Evolutionary conservation across 768 basidiomycete species (phyloP).

Genomic region (Solioccasus polychromus): DNA sequence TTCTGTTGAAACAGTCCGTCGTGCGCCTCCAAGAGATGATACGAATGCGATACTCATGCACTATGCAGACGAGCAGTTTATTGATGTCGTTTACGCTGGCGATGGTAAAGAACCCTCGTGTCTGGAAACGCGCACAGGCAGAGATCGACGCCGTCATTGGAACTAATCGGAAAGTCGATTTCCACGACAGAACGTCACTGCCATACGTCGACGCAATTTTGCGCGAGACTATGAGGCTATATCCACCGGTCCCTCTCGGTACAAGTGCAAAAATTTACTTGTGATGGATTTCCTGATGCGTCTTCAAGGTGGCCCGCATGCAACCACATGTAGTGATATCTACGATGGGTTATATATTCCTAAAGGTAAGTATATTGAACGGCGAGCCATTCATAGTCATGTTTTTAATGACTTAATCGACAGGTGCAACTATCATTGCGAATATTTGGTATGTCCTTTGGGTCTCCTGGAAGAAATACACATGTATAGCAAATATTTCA

Average conservation of each 20-base stretch:
- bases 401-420: neutral
- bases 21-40: neutral
- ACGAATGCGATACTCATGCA: neutral
- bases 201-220: constrained; percentile 12
- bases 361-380: constrained; percentile 40
- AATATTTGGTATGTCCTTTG: constrained; percentile 8
- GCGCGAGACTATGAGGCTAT: constrained; percentile 16
- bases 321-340: constrained; percentile 33
- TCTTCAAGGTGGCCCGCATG: constrained; percentile 18
- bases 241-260: constrained; percentile 15
- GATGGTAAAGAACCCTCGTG: constrained; percentile 9
- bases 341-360: constrained; percentile 50
- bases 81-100: constrained; percentile 6
- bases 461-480: too few species aligned
- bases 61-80: neutral
- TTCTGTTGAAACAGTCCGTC: neutral
- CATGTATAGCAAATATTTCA: neutral
- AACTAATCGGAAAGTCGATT: neutral
- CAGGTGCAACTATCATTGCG: constrained; percentile 4
- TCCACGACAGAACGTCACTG: constrained; percentile 3
- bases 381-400: neutral
- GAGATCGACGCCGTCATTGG: constrained; percentile 8
- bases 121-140: constrained; percentile 15
- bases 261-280: neutral
- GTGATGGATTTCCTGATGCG: neutral